A percentile compares a stretch with the other conserved stretches of the same genome.
Conservation (phyloP, 495 filamentous ascomycete species). For the Trichoderma parareesei region DNA sequence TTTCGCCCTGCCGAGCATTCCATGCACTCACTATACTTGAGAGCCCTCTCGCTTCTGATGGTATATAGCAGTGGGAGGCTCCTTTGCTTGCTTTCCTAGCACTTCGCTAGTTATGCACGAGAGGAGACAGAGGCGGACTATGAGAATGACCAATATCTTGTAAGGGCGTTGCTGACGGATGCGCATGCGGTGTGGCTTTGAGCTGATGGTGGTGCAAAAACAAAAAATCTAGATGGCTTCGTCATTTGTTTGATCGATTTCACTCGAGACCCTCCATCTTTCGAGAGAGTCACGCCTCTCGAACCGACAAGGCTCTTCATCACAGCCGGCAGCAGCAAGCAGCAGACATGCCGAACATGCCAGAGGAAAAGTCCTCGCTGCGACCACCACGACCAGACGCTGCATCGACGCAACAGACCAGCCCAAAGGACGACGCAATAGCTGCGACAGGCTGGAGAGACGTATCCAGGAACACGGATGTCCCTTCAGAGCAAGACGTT, state of each 20-base stretch:
- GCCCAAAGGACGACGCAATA: neutral
- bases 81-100: neutral
- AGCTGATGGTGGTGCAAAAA: neutral
- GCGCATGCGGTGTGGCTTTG: neutral
- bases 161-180: neutral
- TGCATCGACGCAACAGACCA: neutral
- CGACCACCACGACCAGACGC: neutral
- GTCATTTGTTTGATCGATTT: neutral
- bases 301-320: neutral
- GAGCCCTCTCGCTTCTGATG: neutral
- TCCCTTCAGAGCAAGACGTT: neutral
- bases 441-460: neutral
- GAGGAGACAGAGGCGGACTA: neutral
- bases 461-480: neutral
- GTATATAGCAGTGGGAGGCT: neutral
- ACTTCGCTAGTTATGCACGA: neutral
- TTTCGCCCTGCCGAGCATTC: constrained; percentile 1
- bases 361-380: neutral
- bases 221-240: neutral
- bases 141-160: neutral
- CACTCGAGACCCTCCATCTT: neutral
- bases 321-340: neutral
- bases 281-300: neutral
- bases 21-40: neutral
- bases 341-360: neutral